Conservation (phyloP, 768 basidiomycete species). For the Lactarius tabidus region DNA sequence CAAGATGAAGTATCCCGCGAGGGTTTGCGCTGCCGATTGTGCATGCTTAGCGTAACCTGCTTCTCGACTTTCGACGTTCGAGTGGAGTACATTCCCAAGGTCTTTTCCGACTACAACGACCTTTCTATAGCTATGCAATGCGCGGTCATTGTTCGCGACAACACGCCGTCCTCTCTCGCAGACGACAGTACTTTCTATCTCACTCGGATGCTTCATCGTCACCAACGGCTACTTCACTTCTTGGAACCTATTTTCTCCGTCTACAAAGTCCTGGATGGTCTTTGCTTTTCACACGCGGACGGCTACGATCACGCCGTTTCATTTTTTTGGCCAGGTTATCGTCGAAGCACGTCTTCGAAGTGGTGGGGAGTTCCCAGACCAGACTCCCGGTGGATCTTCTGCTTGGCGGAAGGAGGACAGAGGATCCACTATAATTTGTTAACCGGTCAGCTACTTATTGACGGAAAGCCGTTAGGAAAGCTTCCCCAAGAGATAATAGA, state of each 20-base stretch:
- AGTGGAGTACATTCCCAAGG: neutral
- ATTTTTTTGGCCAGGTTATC: neutral
- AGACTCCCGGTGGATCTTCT: conserved; percentile 9
- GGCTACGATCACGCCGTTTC: neutral
- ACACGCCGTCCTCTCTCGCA: neutral
- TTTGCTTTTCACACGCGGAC: neutral
- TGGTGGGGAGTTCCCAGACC: neutral
- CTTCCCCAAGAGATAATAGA: conserved; percentile 35
- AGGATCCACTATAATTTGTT: conserved; percentile 40
- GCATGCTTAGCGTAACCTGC: conserved; percentile 11
- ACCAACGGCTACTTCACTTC: conserved; percentile 5
- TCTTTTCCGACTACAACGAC: conserved; percentile 3
- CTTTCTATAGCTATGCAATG: conserved; percentile 15
- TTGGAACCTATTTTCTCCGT: conserved; percentile 6
- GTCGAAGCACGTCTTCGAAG: neutral
- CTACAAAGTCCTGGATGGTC: neutral
- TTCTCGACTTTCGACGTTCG: conserved; percentile 17
- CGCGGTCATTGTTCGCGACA: conserved; percentile 15
- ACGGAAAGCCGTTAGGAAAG: conserved; percentile 39
- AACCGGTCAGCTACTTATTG: conserved; percentile 39
- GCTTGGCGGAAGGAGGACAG: neutral
- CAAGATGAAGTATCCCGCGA: neutral
- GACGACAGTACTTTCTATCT: neutral
- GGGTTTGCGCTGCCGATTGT: conserved; percentile 6
- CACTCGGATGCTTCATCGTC: conserved; percentile 2